phyloP scores from a whole-genome alignment of 2,329 filamentous ascomycete species.

The Cyanodermella asteris region DNA sequence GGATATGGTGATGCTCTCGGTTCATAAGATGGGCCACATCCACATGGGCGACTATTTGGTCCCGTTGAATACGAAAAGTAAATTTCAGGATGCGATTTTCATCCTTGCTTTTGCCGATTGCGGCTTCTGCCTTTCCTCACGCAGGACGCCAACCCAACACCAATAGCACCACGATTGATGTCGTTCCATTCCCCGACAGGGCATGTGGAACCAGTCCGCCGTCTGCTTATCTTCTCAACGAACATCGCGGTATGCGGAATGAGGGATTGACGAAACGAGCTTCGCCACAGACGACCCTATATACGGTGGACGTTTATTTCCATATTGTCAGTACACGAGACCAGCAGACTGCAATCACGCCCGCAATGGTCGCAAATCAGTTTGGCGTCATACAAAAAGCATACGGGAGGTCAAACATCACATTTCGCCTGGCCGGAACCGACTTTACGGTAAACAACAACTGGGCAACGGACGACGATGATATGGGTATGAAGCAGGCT shows the following conservation, averaged over 20 bases:
- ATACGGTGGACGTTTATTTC: conserved; percentile 20
- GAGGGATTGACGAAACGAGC: no score
- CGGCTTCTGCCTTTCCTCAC: no score
- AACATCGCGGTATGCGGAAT: background rate
- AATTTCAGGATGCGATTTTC: no score
- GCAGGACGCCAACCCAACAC: no score
- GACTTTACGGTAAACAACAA: conserved; percentile 30
- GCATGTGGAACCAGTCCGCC: conserved; percentile 1
- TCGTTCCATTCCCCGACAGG: background rate
- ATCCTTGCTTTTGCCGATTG: no score
- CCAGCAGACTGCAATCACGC: conserved; percentile 7
- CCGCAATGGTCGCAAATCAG: conserved; percentile 14
- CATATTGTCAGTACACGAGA: conserved; percentile 19
- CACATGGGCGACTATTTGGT: no score
- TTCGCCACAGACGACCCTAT: conserved; percentile 10
- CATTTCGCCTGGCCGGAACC: conserved; percentile 26
- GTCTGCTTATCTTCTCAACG: background rate
- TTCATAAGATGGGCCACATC: no score
- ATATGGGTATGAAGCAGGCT: conserved; percentile 28
- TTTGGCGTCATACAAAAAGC: conserved; percentile 27
- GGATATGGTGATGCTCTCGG: no score
- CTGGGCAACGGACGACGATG: conserved; percentile 30
- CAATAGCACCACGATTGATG: background rate
- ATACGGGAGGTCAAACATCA: conserved; percentile 23
- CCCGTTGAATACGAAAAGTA: no score